Percentiles rank a stretch among this genome's conserved stretches.
phyloP scores from a whole-genome alignment of 768 basidiomycete genomes.

The Hysterangium stoloniferum region DNA sequence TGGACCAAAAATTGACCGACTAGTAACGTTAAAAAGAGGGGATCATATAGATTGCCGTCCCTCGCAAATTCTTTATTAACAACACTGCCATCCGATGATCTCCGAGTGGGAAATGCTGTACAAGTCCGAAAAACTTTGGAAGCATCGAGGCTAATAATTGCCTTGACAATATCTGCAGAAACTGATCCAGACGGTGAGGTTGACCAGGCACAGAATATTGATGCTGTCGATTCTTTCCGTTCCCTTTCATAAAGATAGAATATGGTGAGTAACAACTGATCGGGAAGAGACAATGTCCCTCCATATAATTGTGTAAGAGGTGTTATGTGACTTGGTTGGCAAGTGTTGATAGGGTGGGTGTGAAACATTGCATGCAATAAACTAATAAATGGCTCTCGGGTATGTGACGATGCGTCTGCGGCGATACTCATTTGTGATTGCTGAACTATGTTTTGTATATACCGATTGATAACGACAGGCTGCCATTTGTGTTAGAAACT shows the following conservation, averaged over 20 bases:
- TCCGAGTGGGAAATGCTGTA: constrained; percentile 61
- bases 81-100: constrained; percentile 37
- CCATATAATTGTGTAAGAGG: constrained; percentile 69
- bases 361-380: constrained; percentile 62
- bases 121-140: constrained; percentile 61
- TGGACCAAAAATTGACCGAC: constrained; percentile 1
- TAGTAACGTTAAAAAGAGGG: not conserved
- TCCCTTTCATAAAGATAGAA: constrained; percentile 74
- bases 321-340: constrained; percentile 76
- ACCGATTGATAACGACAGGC: constrained; percentile 69
- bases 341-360: constrained; percentile 74
- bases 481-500: constrained; percentile 13
- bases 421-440: constrained; percentile 53
- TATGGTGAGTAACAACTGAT: constrained; percentile 62
- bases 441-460: constrained; percentile 69
- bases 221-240: constrained; percentile 53
- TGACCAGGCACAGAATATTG: constrained; percentile 64
- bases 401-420: constrained; percentile 22
- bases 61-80: constrained; percentile 37
- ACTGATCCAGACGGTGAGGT: constrained; percentile 24
- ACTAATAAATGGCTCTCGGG: constrained; percentile 31
- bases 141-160: constrained; percentile 65
- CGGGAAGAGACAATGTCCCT: constrained; percentile 60
- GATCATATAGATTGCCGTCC: constrained; percentile 4
- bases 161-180: constrained; percentile 49